Percentiles rank a stretch among this genome's conserved stretches.
Conservation (phyloP, 2,329 filamentous ascomycete species). For the Trichothecium roseum region DNA sequence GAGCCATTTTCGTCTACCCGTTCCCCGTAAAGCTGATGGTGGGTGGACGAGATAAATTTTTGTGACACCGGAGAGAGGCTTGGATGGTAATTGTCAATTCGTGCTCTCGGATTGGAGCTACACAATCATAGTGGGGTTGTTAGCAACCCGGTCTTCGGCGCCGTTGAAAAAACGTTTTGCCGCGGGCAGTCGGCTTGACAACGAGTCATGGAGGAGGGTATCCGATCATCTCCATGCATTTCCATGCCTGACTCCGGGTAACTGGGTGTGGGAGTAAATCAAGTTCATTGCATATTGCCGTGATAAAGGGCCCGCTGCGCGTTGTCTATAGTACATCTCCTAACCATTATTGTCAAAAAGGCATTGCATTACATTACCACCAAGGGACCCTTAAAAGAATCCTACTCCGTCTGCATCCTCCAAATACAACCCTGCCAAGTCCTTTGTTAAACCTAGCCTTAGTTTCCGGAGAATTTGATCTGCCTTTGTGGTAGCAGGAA, state of each 20-base stretch:
- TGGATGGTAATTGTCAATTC: conserved; percentile 20
- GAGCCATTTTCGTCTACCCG: conserved; percentile 27
- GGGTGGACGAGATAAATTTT: conserved; percentile 1
- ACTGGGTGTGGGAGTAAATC: too few relatives aligned
- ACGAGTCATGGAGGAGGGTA: too few relatives aligned
- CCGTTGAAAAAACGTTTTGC: not conserved
- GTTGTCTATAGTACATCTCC: conserved; percentile 1
- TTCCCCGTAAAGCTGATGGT: not conserved
- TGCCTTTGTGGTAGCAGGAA: conserved; percentile 55
- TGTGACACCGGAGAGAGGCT: conserved; percentile 1
- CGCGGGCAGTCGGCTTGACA: too few relatives aligned
- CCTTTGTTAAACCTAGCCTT: conserved; percentile 62
- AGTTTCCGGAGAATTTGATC: conserved; percentile 63
- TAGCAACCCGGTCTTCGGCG: conserved; percentile 1
- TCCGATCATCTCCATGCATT: too few relatives aligned
- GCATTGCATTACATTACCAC: not conserved
- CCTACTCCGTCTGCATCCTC: conserved; percentile 50
- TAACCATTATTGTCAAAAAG: conserved; percentile 2
- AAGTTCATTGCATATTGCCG: too few relatives aligned
- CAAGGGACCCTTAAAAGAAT: conserved; percentile 23
- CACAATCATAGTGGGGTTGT: not conserved
- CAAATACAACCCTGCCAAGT: conserved; percentile 61
- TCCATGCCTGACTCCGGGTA: too few relatives aligned
- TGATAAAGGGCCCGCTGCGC: too few relatives aligned
- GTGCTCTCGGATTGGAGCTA: conserved; percentile 20